A percentile compares a stretch with the other conserved stretches of the same genome.
These are phyloP conservation scores for Aspergillus pseudonomiae DNA, from an alignment of 2,329 filamentous ascomycete species.

Conservation along the genomic window DNA sequence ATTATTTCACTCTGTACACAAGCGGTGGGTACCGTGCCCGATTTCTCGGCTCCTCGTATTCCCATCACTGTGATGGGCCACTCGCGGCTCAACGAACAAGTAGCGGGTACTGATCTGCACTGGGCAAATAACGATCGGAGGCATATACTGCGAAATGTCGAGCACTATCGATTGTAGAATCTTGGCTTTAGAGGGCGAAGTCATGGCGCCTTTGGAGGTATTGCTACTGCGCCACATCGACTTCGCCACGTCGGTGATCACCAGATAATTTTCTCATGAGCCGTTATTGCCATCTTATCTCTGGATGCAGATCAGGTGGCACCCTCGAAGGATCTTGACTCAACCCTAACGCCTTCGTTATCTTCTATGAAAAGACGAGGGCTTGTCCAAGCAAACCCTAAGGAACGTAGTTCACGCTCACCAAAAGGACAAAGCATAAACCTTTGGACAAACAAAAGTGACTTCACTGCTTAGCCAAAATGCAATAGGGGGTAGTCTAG, in stretches of 20 bases:
- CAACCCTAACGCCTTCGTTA: background rate
- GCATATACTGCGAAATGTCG: background rate
- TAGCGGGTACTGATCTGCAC: background rate
- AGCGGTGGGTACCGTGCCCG: background rate
- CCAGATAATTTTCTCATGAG: background rate
- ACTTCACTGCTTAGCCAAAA: too few relatives aligned
- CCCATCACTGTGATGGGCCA: background rate
- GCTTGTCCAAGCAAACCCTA: background rate
- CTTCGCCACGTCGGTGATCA: background rate
- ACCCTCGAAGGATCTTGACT: background rate
- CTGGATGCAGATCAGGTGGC: too few relatives aligned
- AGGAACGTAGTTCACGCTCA: background rate
- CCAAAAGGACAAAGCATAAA: background rate
- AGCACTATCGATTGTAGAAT: background rate
- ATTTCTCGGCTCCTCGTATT: conserved; percentile 1
- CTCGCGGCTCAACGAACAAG: background rate
- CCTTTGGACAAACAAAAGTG: rapidly evolving
- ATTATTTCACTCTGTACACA: background rate
- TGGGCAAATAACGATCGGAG: background rate
- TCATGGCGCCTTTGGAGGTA: background rate
- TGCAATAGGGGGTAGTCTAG: too few relatives aligned
- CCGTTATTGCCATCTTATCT: too few relatives aligned
- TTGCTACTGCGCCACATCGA: background rate
- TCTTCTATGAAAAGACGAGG: background rate
- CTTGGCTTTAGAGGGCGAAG: background rate